A percentile compares a stretch with the other conserved stretches of the same genome.
These are phyloP conservation scores for Solanum chiquidenum DNA, from an alignment of 257 asterid genomes.

Conservation along the genomic window DNA sequence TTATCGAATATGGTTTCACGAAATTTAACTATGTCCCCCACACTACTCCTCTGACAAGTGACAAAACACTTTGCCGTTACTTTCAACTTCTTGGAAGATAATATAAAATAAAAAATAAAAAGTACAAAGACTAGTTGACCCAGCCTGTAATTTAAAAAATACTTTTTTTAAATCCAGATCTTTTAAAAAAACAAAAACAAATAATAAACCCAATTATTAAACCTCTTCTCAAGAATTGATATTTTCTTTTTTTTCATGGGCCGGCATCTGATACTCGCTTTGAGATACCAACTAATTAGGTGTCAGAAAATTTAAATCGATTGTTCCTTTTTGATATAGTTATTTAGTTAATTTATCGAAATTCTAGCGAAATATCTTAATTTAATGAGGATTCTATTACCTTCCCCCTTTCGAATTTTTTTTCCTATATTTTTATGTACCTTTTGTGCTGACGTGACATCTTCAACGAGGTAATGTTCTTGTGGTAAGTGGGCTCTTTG, in stretches of 20 bases:
- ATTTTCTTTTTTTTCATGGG: too few relatives aligned
- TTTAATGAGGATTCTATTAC: too few relatives aligned
- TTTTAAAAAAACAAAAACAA: too few relatives aligned
- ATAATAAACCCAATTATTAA: neutral
- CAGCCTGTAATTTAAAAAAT: neutral
- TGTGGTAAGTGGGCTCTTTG: neutral
- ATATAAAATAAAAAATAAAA: neutral
- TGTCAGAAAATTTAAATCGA: too few relatives aligned
- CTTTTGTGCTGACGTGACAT: neutral
- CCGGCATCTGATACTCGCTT: too few relatives aligned
- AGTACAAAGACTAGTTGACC: neutral
- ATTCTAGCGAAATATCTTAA: fast-evolving
- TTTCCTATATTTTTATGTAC: fast-evolving
- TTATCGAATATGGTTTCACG: neutral
- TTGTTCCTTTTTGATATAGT: neutral
- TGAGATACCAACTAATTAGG: neutral
- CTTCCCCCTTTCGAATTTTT: neutral
- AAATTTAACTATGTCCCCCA: neutral
- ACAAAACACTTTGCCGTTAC: neutral
- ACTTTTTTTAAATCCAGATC: neutral
- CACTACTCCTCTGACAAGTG: neutral
- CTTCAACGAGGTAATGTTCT: neutral
- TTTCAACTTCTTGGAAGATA: neutral
- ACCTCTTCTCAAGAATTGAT: neutral
- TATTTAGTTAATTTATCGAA: too few relatives aligned